Percentiles rank a stretch among this genome's conserved stretches.
These are phyloP conservation scores for Raphanus raphanistrum DNA, from an alignment of 345 rosid genomes.

Conservation along the genomic window DNA sequence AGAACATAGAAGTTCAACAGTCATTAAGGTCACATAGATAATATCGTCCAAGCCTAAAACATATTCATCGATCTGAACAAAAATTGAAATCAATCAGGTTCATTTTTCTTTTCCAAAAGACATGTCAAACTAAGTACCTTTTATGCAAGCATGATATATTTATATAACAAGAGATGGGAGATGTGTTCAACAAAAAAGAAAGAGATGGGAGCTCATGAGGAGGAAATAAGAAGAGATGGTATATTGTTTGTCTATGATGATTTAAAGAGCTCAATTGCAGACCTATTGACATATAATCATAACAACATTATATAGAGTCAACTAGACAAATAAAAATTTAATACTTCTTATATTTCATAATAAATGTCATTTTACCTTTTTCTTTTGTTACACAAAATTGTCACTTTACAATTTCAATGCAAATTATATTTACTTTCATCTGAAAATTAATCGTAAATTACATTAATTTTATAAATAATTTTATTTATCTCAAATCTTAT, in stretches of 20 bases:
- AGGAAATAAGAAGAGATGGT: neutral
- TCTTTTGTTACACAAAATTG: too few relatives aligned
- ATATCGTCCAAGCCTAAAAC: neutral
- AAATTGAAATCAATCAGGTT: neutral
- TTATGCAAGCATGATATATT: neutral
- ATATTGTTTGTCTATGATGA: neutral
- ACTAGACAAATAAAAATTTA: too few relatives aligned
- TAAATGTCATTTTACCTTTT: too few relatives aligned
- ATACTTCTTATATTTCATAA: too few relatives aligned
- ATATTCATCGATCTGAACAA: neutral
- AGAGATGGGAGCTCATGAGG: neutral
- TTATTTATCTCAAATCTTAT: too few relatives aligned
- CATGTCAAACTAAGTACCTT: neutral
- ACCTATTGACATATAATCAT: neutral
- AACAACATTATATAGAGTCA: neutral
- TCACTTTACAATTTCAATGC: too few relatives aligned
- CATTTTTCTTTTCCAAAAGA: neutral
- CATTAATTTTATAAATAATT: too few relatives aligned
- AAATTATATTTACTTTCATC: too few relatives aligned
- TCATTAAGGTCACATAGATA: neutral
- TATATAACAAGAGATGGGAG: neutral
- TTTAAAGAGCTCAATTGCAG: conserved; percentile 7
- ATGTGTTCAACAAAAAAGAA: too few relatives aligned
- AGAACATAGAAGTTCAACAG: neutral
- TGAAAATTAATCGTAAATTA: too few relatives aligned